phyloP scores from a whole-genome alignment of 139 green algal genomes.

The Tetradesmus lagerheimii region DNA sequence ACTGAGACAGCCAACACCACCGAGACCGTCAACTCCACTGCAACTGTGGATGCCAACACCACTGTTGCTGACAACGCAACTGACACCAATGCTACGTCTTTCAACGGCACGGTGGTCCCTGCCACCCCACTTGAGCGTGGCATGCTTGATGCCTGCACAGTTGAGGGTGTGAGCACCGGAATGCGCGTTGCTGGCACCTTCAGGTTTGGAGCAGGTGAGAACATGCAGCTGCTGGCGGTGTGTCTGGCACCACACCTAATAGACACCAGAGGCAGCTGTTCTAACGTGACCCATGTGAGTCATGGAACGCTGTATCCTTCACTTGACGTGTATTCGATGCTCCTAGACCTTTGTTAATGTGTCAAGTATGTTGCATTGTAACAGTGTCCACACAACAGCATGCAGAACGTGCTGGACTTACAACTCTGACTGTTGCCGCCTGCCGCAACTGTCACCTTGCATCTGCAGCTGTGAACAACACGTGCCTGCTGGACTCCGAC shows the following conservation, averaged over 20 bases:
- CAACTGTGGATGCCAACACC: background rate
- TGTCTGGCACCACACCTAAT: no score
- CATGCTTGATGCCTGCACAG: conserved; percentile 7
- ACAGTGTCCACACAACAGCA: no score
- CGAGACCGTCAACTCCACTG: background rate
- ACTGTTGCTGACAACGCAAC: background rate
- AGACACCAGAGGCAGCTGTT: no score
- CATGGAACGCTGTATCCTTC: no score
- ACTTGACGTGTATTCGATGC: no score
- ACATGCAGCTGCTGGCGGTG: no score
- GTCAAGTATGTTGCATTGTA: no score
- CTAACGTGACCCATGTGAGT: no score
- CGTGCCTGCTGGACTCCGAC: conserved; percentile 13
- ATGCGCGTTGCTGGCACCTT: background rate
- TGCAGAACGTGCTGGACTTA: no score
- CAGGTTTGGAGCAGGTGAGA: background rate
- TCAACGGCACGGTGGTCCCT: background rate
- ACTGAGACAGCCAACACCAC: background rate
- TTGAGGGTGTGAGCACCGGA: conserved; percentile 15
- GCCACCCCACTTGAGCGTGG: background rate
- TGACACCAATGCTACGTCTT: background rate
- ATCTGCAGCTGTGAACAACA: conserved; percentile 8
- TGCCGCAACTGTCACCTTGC: background rate
- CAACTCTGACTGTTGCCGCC: background rate
- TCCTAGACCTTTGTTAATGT: no score